phyloP scores from a whole-genome alignment of 148 eudicot species.

The Vaccinium vitisidaea region DNA sequence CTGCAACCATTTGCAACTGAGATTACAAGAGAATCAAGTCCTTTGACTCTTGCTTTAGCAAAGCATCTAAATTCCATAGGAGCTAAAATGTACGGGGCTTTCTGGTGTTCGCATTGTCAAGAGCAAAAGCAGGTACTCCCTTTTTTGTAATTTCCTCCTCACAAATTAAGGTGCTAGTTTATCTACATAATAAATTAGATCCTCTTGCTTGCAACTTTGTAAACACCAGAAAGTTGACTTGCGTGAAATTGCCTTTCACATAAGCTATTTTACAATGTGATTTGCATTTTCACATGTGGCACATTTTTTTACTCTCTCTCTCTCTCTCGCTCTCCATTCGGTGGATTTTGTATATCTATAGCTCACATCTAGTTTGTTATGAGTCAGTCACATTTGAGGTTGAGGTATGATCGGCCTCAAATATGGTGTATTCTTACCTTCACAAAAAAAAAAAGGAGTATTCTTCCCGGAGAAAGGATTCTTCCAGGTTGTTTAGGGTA shows the following conservation, averaged over 20 bases:
- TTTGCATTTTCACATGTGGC: background rate
- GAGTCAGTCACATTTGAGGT: background rate
- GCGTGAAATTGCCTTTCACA: background rate
- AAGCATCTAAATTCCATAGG: conserved; percentile 79
- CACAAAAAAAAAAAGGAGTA: no score
- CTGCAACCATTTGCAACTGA: conserved; percentile 55
- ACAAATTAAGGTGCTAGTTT: background rate
- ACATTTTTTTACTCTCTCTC: background rate
- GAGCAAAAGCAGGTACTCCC: conserved; percentile 82
- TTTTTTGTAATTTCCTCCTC: background rate
- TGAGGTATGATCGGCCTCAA: background rate
- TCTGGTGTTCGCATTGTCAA: conserved; percentile 94
- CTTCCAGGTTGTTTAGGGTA: background rate
- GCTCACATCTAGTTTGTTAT: background rate
- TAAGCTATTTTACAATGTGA: background rate
- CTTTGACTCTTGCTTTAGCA: conserved; percentile 72
- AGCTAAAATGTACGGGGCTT: conserved; percentile 97
- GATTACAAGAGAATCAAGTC: conserved; percentile 65
- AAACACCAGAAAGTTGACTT: background rate
- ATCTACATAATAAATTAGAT: background rate
- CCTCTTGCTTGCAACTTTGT: background rate
- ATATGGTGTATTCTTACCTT: background rate
- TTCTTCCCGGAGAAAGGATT: background rate
- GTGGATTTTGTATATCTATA: background rate
- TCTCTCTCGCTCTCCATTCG: background rate